Base-by-base conservation (phyloP, 495 filamentous ascomycete species). In the Penicillium samsonianum region DNA sequence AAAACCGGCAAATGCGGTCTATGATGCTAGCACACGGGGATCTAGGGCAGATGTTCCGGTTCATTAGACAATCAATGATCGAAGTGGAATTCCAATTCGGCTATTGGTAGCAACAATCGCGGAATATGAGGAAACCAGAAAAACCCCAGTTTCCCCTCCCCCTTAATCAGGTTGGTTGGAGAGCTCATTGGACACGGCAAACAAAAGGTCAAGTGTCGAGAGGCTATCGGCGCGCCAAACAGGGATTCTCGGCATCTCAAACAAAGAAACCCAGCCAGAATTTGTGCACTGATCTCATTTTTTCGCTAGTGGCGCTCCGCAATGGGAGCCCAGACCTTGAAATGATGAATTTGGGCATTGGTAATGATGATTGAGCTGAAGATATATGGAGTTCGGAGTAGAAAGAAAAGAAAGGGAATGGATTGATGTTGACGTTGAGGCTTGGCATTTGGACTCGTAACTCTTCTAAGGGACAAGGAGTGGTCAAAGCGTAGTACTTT, bases 221-320 rank as follows among this genome's bases (percentile, higher is more conserved):
- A 57, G 50, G 49, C 61, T 60, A 63, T 63, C 50, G 41, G 23
- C 6, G 26, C 54, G 31, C 50, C 45, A 52, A 53, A 64, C 62
- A 64, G 58, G 62, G 62, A 38, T 57, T 14, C 4, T 53, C 38
- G 53, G 46, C 23, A 58, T 56, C 16, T 37, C 31, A 37, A 61
- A 61, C 59, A 61, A 61, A 61, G 59, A 61, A 61, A 57, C 44
- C 17, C 17, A 46, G 11, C n/a, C 16, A 11, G 23, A n/a, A 3
- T 12, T 19, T 25, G 42, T 28, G 53, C 53, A 42, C 31, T 49
- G 38, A 40, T 41, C 37, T 43, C 23, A 33, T 52, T 46, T 33
- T 31, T 31, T 59, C n/a, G 33, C 28, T 11, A 40, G 54, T 46
- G 59, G 53, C 53, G 47, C 16, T 19, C 16, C 26, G n/a, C 16